These are phyloP conservation scores for Lizanozyma gosingica DNA, from an alignment of 1,139 yeast species.

Conservation along the genomic window DNA sequence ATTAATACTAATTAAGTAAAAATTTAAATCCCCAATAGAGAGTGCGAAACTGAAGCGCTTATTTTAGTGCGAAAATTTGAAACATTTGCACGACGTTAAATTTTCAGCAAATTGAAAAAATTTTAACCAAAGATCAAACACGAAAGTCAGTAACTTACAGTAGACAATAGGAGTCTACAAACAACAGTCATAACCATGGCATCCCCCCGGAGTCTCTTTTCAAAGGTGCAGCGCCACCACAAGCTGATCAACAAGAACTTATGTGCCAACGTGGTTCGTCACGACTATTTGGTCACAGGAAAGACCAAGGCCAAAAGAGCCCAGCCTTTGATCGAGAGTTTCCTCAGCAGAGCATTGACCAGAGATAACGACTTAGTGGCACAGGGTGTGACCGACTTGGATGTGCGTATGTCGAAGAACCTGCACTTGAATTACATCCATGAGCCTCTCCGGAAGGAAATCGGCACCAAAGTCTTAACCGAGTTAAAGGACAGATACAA, in stretches of 20 bases:
- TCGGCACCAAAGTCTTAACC: slow-evolving; percentile 45
- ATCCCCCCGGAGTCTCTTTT: slow-evolving; percentile 33
- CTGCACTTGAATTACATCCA: neutral
- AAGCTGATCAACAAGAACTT: slow-evolving; percentile 40
- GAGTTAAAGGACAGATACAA: slow-evolving; percentile 59
- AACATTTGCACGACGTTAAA: no score
- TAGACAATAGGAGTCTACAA: no score
- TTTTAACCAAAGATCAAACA: no score
- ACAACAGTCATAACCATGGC: slow-evolving; percentile 35
- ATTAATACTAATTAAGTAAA: no score
- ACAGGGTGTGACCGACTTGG: neutral
- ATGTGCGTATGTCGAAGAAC: neutral
- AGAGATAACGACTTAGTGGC: neutral
- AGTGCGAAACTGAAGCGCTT: no score
- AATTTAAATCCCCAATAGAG: no score
- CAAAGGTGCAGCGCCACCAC: slow-evolving; percentile 36
- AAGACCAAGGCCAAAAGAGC: slow-evolving; percentile 40
- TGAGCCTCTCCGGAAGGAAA: neutral
- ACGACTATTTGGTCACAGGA: slow-evolving; percentile 38
- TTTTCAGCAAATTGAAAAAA: no score
- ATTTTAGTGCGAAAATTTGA: no score
- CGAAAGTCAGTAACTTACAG: no score
- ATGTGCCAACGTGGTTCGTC: slow-evolving; percentile 38
- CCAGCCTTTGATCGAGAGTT: slow-evolving; percentile 34
- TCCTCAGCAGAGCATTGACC: slow-evolving; percentile 24